A percentile compares a stretch with the other conserved stretches of the same genome.
phyloP scores from a whole-genome alignment of 2,329 filamentous ascomycete genomes.

The Exophiala dermatitidis region DNA sequence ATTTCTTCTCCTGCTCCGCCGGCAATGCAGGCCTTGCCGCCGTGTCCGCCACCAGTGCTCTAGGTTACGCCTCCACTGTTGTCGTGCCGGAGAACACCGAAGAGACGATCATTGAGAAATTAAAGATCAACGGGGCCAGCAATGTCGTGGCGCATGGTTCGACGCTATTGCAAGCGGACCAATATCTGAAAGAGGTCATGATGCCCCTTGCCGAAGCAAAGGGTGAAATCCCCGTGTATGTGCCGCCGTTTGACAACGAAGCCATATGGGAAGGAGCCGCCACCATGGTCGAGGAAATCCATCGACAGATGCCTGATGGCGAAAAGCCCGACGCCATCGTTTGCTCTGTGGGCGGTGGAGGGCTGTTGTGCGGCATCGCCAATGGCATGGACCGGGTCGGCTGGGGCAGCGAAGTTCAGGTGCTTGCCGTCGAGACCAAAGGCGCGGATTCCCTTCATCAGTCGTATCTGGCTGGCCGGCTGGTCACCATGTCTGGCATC shows the following conservation, averaged over 20 bases:
- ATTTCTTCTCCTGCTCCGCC: constrained; percentile 74
- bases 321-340: constrained; percentile 59
- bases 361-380: constrained; percentile 67
- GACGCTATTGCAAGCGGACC: constrained; percentile 62
- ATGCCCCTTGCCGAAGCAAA: constrained; percentile 30
- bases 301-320: constrained; percentile 34
- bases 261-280: constrained; percentile 40
- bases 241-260: constrained; percentile 42
- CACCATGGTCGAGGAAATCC: constrained; percentile 36
- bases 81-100: constrained; percentile 62
- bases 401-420: constrained; percentile 33
- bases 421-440: constrained; percentile 68
- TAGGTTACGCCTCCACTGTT: constrained; percentile 63
- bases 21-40: constrained; percentile 82
- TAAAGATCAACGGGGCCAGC: constrained; percentile 58
- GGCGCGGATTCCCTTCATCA: constrained; percentile 64
- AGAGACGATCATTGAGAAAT: constrained; percentile 62
- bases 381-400: constrained; percentile 49
- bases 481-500: constrained; percentile 61
- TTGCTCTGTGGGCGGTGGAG: constrained; percentile 73
- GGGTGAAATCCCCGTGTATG: constrained; percentile 40
- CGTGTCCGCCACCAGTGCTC: constrained; percentile 60
- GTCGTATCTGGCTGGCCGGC: constrained; percentile 47
- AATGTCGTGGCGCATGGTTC: constrained; percentile 62
- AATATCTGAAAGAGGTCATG: constrained; percentile 51